Evolutionary conservation across 1,139 yeast species (phyloP).

Genomic region (Lipomyces yarrowii): DNA sequence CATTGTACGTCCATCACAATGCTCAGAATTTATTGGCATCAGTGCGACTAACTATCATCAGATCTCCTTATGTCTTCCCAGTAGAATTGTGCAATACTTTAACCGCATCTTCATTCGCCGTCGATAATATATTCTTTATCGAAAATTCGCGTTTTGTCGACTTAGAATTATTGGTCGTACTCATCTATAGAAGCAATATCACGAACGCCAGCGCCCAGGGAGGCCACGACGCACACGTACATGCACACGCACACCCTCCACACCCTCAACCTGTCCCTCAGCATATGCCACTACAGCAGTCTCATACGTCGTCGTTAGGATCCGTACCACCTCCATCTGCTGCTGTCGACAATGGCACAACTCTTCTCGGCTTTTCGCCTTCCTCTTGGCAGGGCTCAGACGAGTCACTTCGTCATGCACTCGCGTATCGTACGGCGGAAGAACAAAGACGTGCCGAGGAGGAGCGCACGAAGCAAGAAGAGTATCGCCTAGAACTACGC

Average conservation of each 20-base stretch:
- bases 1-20: neutral
- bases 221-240: neutral
- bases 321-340: slow-evolving; percentile 1
- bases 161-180: neutral
- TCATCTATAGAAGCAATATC: neutral
- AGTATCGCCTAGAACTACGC: slow-evolving; percentile 65
- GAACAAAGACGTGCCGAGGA: slow-evolving; percentile 66
- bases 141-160: neutral
- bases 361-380: slow-evolving; percentile 23
- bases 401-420: slow-evolving; percentile 29
- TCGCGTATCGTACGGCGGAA: slow-evolving; percentile 30
- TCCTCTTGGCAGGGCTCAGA: slow-evolving; percentile 30
- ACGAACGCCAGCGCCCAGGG: neutral
- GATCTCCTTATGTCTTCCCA: neutral
- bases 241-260: neutral
- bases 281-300: slow-evolving; percentile 9
- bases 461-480: slow-evolving; percentile 83
- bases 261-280: neutral
- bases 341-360: slow-evolving; percentile 10
- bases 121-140: neutral
- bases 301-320: slow-evolving; percentile 1
- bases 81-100: neutral
- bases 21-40: neutral
- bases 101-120: neutral
- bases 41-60: neutral